Conservation (phyloP, 2,329 filamentous ascomycete species). For the Cryphonectria nitschkei region DNA sequence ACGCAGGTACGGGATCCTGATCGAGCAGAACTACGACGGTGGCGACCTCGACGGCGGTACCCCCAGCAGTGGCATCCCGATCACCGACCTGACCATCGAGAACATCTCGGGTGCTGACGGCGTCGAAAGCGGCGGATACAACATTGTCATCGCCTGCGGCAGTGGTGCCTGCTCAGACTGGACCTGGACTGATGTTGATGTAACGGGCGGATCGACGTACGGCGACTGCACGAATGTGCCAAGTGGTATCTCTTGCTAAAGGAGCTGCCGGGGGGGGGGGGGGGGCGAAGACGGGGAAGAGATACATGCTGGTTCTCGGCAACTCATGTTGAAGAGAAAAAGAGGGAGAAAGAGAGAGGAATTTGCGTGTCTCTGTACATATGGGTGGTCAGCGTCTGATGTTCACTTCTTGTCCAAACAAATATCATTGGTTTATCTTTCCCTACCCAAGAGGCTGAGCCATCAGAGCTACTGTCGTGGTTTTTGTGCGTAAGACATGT, state of each 20-base stretch:
- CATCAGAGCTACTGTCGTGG: background rate
- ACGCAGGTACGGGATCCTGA: slow-evolving; percentile 27
- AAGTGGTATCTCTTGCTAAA: slow-evolving; percentile 19
- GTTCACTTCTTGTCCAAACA: background rate
- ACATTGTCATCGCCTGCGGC: slow-evolving; percentile 27
- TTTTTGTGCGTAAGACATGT: background rate
- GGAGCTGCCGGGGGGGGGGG: background rate
- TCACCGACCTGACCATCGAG: slow-evolving; percentile 24
- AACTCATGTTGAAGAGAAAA: background rate
- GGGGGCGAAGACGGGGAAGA: background rate
- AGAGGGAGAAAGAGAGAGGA: too few species aligned
- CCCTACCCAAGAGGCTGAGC: background rate
- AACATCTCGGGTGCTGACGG: slow-evolving; percentile 22
- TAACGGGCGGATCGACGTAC: slow-evolving; percentile 26
- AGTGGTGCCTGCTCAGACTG: slow-evolving; percentile 22
- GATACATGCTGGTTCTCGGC: background rate
- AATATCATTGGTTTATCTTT: background rate
- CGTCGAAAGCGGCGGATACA: slow-evolving; percentile 24
- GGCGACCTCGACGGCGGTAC: slow-evolving; percentile 26
- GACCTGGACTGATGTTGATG: slow-evolving; percentile 25
- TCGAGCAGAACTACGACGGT: slow-evolving; percentile 30
- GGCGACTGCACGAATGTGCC: slow-evolving; percentile 22
- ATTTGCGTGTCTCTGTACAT: background rate
- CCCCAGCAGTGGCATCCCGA: slow-evolving; percentile 24
- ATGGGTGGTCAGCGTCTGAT: background rate